Evolutionary conservation across 2,329 filamentous ascomycete genomes (phyloP).

Genomic region (Chaetothyriales sp.): DNA sequence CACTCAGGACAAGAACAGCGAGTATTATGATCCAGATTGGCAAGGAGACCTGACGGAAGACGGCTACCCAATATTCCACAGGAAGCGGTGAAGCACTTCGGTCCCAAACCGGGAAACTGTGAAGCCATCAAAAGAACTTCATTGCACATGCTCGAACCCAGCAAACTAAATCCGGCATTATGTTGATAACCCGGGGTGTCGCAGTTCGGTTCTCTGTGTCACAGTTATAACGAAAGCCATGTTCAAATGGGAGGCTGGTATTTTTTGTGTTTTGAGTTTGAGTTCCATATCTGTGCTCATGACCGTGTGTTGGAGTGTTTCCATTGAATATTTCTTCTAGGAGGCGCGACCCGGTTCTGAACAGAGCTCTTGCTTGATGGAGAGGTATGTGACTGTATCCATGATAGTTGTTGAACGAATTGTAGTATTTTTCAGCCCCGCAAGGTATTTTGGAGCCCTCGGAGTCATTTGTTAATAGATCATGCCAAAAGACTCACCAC

Average conservation of each 20-base stretch:
- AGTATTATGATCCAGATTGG: slow-evolving; percentile 32
- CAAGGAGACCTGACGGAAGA: slow-evolving; percentile 30
- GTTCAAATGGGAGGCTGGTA: neutral
- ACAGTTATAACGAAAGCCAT: neutral
- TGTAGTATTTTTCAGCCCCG: too few species aligned
- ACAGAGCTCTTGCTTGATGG: too few species aligned
- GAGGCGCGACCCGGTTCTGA: too few species aligned
- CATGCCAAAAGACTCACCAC: too few species aligned
- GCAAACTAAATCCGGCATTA: neutral
- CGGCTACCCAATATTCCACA: slow-evolving; percentile 25
- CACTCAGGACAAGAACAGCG: slow-evolving; percentile 30
- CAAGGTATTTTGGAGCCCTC: too few species aligned
- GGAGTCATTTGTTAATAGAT: too few species aligned
- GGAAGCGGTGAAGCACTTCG: neutral
- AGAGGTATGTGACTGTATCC: too few species aligned
- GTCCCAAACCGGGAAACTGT: neutral
- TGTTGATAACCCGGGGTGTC: neutral
- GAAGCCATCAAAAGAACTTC: neutral
- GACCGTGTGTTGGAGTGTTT: neutral
- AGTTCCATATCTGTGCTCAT: neutral
- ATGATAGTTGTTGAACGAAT: too few species aligned
- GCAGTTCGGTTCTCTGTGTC: neutral
- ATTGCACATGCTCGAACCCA: neutral
- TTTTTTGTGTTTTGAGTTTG: neutral
- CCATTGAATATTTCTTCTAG: neutral